Evolutionary conservation across 306 rosid species (phyloP), one percentile per base, ranked within the genome.

Genomic region (Luffa acutangula): DNA sequence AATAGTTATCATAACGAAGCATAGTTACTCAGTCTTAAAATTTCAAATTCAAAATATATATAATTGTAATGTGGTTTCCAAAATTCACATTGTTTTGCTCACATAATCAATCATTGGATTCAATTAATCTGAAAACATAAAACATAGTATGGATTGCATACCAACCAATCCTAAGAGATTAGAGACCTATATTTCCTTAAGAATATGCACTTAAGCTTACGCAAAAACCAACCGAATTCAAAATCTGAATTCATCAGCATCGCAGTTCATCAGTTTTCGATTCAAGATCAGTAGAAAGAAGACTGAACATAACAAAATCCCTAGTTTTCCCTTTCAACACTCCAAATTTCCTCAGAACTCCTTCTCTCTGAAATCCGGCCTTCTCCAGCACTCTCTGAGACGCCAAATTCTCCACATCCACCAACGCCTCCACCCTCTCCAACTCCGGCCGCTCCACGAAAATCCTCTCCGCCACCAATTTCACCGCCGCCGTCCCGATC

Each of bases 401-500:
- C 3, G 84, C 92, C 64, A 78, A 64, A 70, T 94, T 94, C 18
- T 88, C 83, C 43, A 85, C 88, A 84, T 89, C 96, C 75, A 89
- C 93, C 1, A 89, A 34, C 82, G 93, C 98, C 80, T 90, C 98
- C 46, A 94, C 52, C 77, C 98, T 88, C 81, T 86, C 96, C 88
- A 94, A 43, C 31, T 87, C 75, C 7, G 83, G 53, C 78, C 87
- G 79, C 36, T 92, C 96, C 11, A 2, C 52, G 14, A 89, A 94
- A 10, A 87, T 87, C 11, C 33, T 79, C 66, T 87, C 81, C 15
- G 66, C 75, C 73, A 67, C 92, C 83, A 86, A 56, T 62, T 86
- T 90, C 82, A 92, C 97, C 48, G 83, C 96, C 63, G 21, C 17
- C 0, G 94, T 86, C 3, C 75, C 90, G 59, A 94, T 83, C 78